Evolutionary conservation across 2,329 filamentous ascomycete genomes (phyloP).

Genomic region (Davidsoniella australis): DNA sequence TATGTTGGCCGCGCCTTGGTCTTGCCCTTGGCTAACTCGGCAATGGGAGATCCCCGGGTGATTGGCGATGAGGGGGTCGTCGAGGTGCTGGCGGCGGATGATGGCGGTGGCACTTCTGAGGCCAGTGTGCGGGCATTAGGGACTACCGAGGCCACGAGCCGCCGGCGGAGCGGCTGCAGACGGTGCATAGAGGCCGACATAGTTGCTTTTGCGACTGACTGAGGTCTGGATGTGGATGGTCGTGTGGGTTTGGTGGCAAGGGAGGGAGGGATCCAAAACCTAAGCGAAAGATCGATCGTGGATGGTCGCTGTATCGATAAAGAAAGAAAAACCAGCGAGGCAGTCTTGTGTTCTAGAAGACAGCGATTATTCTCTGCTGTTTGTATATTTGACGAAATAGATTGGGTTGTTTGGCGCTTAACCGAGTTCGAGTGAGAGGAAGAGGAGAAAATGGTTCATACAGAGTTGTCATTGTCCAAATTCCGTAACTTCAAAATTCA

Average conservation of each 20-base stretch:
- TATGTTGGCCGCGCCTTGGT: constrained; percentile 29
- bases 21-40: constrained; percentile 20
- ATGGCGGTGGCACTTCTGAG: constrained; percentile 25
- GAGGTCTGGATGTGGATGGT: constrained; percentile 17
- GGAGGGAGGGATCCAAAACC: neutral
- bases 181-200: constrained; percentile 26
- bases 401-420: no score
- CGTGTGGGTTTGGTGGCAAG: neutral
- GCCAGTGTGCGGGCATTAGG: constrained; percentile 25
- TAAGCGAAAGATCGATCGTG: neutral
- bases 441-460: neutral
- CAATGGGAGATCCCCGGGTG: constrained; percentile 7
- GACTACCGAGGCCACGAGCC: constrained; percentile 22
- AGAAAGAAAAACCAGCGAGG: neutral
- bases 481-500: neutral
- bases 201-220: constrained; percentile 15
- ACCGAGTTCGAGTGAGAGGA: neutral
- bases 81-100: constrained; percentile 13
- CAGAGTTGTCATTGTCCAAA: neutral
- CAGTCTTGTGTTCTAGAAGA: neutral
- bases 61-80: constrained; percentile 13
- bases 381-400: no score
- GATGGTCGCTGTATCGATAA: neutral
- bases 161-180: constrained; percentile 26
- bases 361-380: neutral